Conservation (phyloP, 2,329 filamentous ascomycete species). For the Berkeleyomyces rouxiae region DNA sequence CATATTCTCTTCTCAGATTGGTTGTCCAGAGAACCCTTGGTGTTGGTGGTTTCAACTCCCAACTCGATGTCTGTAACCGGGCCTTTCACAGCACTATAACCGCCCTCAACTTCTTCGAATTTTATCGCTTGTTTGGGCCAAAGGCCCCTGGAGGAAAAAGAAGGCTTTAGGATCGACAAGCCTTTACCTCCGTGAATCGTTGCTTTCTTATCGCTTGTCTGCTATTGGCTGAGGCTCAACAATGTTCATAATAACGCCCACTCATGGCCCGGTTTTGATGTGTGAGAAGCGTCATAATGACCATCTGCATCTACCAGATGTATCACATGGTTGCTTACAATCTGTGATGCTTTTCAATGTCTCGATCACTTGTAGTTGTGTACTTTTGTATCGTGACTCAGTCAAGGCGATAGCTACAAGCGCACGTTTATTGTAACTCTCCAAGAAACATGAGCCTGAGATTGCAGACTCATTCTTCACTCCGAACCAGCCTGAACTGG, state of each 20-base stretch:
- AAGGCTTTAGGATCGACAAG: neutral
- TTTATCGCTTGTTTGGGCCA: neutral
- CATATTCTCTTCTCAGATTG: too few relatives aligned
- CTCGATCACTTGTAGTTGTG: too few relatives aligned
- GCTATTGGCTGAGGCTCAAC: neutral
- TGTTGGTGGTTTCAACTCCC: too few relatives aligned
- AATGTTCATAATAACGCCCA: conserved; percentile 3
- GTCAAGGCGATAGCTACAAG: too few relatives aligned
- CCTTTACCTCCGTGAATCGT: neutral
- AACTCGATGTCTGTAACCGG: neutral
- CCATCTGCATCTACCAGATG: neutral
- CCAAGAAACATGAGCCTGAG: neutral
- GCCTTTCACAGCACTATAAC: neutral
- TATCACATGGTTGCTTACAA: too few relatives aligned
- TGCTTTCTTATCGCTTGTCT: conserved; percentile 6
- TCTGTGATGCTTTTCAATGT: too few relatives aligned
- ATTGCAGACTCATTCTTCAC: neutral
- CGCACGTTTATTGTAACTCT: neutral
- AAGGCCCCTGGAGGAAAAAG: neutral
- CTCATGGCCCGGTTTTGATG: neutral
- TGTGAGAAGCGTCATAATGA: neutral
- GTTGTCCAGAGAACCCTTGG: too few relatives aligned
- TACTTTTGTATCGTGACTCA: too few relatives aligned
- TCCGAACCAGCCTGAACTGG: neutral
- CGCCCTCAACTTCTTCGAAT: neutral